Percentiles rank a stretch among this genome's conserved stretches.
Conservation (phyloP, 345 rosid species). For the Citrus glauca region DNA sequence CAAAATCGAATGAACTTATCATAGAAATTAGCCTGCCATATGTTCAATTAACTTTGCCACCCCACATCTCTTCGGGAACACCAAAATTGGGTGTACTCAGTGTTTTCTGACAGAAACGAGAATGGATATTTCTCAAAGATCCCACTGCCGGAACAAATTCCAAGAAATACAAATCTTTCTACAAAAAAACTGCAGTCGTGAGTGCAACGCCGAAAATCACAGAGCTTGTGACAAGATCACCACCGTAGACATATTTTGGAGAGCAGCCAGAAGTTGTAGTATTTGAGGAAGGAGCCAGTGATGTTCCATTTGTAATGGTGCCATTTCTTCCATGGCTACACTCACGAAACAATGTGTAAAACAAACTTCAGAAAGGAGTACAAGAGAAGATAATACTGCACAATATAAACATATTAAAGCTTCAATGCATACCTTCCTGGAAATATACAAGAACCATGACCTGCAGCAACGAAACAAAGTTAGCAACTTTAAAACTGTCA, state of each 20-base stretch:
- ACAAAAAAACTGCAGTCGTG: slow-evolving; percentile 40
- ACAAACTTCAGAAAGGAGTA: slow-evolving; percentile 5
- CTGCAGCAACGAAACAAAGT: slow-evolving; percentile 38
- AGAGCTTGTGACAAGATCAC: slow-evolving; percentile 40
- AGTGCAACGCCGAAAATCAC: slow-evolving; percentile 41
- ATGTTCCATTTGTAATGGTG: slow-evolving; percentile 53
- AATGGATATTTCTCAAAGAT: not conserved
- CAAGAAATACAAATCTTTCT: slow-evolving; percentile 14
- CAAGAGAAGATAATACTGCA: not conserved
- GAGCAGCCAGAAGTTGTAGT: slow-evolving; percentile 55
- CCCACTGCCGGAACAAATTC: not conserved
- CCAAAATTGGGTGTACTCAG: slow-evolving; percentile 40
- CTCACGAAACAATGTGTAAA: not conserved
- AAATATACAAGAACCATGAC: slow-evolving; percentile 70
- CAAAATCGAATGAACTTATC: slow-evolving; percentile 21
- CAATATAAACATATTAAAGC: not conserved
- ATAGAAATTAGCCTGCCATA: slow-evolving; percentile 12
- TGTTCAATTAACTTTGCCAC: slow-evolving; percentile 17
- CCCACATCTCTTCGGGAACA: slow-evolving; percentile 19
- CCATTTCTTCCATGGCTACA: slow-evolving; percentile 68
- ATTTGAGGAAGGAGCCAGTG: slow-evolving; percentile 80
- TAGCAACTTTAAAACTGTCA: not conserved
- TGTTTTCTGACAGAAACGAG: slow-evolving; percentile 4
- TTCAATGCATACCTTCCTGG: slow-evolving; percentile 66
- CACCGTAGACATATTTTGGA: slow-evolving; percentile 20